Evolutionary conservation across 495 filamentous ascomycete genomes (phyloP).

Genomic region (Hypoxylon subgilvum): DNA sequence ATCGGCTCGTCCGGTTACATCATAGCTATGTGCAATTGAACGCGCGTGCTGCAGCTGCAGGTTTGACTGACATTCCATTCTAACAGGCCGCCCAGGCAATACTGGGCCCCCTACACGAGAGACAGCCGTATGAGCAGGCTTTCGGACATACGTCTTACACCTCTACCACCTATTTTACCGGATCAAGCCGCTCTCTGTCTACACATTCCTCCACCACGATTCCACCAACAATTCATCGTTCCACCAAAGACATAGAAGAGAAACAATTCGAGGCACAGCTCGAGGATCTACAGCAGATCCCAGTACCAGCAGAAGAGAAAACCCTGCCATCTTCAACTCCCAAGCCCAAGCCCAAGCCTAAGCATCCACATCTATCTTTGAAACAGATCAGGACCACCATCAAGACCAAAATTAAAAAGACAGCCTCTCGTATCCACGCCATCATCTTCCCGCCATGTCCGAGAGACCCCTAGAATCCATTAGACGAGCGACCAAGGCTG

Average conservation of each 20-base stretch:
- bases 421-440: background rate
- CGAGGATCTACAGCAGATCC: no score
- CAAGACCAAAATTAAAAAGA: background rate
- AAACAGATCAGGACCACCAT: background rate
- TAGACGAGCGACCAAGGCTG: conserved; percentile 61
- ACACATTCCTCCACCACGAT: background rate
- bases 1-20: conserved; percentile 27
- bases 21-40: conserved; percentile 26
- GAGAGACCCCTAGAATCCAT: conserved; percentile 68
- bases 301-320: no score
- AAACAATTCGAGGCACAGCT: no score
- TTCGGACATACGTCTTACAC: background rate
- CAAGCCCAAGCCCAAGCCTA: no score
- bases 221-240: no score
- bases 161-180: background rate
- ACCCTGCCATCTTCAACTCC: no score
- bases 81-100: conserved; percentile 18
- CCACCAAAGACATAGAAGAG: no score
- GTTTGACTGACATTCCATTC: background rate
- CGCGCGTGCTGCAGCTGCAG: conserved; percentile 18
- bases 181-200: no score
- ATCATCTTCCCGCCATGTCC: conserved; percentile 60
- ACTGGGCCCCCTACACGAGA: conserved; percentile 7
- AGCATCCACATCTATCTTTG: background rate
- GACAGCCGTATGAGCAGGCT: conserved; percentile 4